A percentile compares a stretch with the other conserved stretches of the same genome.
Evolutionary conservation across 257 asterid species (phyloP).

Genomic region (Solanum habrochaites): DNA sequence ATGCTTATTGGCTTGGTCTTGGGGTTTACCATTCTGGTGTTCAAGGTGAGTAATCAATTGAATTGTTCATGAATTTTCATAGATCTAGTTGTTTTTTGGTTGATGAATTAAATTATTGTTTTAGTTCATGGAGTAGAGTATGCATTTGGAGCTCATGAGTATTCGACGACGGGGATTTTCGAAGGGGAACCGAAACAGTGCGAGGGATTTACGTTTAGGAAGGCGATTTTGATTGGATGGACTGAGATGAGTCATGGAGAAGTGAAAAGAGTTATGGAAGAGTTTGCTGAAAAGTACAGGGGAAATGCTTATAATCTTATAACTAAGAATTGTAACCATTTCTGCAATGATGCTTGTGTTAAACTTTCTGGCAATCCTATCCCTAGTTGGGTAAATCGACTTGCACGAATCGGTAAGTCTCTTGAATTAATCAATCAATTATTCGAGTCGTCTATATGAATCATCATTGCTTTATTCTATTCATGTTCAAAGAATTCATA

Average conservation of each 20-base stretch:
- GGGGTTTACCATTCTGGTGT: constrained; percentile 90
- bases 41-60: constrained; percentile 38
- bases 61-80: background rate
- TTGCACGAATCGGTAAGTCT: constrained; percentile 29
- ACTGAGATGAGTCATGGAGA: constrained; percentile 22
- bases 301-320: constrained; percentile 37
- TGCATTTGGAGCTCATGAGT: constrained; percentile 45
- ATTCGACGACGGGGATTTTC: constrained; percentile 35
- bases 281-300: constrained; percentile 19
- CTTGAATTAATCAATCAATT: background rate
- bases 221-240: constrained; percentile 40
- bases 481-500: background rate
- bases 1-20: constrained; percentile 88
- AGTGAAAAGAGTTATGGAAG: constrained; percentile 27
- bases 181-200: constrained; percentile 42
- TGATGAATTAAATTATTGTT: background rate
- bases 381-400: constrained; percentile 45
- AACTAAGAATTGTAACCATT: constrained; percentile 37
- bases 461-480: background rate
- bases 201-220: constrained; percentile 38
- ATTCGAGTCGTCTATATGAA: background rate
- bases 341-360: constrained; percentile 36
- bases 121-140: constrained; percentile 42
- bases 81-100: background rate
- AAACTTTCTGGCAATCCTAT: constrained; percentile 23